Conservation (phyloP, 2,329 filamentous ascomycete species). For the Cladophialophora exuberans region DNA sequence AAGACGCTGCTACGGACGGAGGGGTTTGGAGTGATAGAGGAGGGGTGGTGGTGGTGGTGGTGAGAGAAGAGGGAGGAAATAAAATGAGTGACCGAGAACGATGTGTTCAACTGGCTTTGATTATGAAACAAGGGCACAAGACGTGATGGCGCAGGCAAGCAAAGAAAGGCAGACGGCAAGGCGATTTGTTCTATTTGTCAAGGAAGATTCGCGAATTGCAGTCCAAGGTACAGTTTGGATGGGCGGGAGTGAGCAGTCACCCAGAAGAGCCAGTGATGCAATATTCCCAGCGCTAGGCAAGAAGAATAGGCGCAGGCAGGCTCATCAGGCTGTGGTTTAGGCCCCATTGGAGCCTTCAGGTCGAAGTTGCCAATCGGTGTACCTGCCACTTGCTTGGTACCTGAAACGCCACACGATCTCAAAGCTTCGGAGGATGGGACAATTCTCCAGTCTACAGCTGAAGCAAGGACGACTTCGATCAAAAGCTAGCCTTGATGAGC, state of each 20-base stretch:
- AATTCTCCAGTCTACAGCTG: background rate
- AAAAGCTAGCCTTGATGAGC: no score
- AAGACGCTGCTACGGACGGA: constrained; percentile 23
- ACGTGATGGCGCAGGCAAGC: constrained; percentile 10
- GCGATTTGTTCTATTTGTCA: constrained; percentile 22
- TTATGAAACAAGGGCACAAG: constrained; percentile 16
- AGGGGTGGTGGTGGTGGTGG: background rate
- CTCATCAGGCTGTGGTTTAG: no score
- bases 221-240: background rate
- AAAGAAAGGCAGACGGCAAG: constrained; percentile 4
- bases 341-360: no score
- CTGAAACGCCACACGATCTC: background rate
- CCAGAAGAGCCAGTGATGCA: constrained; percentile 15
- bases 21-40: constrained; percentile 9
- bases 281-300: constrained; percentile 12
- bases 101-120: constrained; percentile 14
- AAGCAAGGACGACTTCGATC: background rate
- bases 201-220: constrained; percentile 31
- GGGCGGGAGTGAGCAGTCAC: background rate
- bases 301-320: no score
- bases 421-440: background rate
- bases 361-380: no score
- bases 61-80: constrained; percentile 10
- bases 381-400: background rate
- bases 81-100: constrained; percentile 16